These are phyloP conservation scores for Oleoguttula mirabilis DNA, from an alignment of 495 filamentous ascomycete genomes.

Conservation along the genomic window DNA sequence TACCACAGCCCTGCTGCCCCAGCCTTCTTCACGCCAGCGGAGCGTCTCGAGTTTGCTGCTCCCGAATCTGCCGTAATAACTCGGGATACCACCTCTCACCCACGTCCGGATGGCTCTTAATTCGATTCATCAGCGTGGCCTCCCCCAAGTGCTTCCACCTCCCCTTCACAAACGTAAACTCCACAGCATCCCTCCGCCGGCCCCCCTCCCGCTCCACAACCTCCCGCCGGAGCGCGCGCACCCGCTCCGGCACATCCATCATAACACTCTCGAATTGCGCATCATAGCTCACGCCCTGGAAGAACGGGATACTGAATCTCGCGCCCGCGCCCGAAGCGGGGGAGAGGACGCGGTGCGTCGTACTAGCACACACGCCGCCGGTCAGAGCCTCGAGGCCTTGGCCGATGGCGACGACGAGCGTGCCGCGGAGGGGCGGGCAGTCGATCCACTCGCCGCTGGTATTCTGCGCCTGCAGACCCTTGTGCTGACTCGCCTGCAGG, in stretches of 20 bases:
- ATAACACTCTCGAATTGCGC: conserved; percentile 64
- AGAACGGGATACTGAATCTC: conserved; percentile 78
- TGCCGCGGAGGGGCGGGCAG: conserved; percentile 46
- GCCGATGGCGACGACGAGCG: conserved; percentile 79
- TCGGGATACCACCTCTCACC: conserved; percentile 58
- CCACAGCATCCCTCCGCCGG: conserved; percentile 55
- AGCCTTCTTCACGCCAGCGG: too few relatives aligned
- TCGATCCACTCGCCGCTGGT: conserved; percentile 71
- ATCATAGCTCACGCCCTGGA: conserved; percentile 79
- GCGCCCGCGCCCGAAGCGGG: conserved; percentile 55
- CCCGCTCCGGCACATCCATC: conserved; percentile 58
- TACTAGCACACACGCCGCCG: conserved; percentile 71
- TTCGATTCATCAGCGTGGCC: conserved; percentile 68
- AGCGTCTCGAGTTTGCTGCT: too few relatives aligned
- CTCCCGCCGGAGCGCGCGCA: conserved; percentile 44
- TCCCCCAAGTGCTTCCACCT: conserved; percentile 60
- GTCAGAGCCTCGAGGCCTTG: conserved; percentile 88
- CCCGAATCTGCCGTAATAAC: conserved; percentile 25
- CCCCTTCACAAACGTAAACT: conserved; percentile 66
- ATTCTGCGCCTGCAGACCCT: conserved; percentile 82
- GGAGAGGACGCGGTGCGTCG: conserved; percentile 64
- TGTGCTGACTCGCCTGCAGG: conserved; percentile 69
- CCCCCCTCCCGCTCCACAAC: conserved; percentile 40
- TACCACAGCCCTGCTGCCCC: too few relatives aligned
- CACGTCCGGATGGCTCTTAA: conserved; percentile 84